These are phyloP conservation scores for Umbellularia californica DNA, from an alignment of 164 flowering plant genomes.

Conservation along the genomic window DNA sequence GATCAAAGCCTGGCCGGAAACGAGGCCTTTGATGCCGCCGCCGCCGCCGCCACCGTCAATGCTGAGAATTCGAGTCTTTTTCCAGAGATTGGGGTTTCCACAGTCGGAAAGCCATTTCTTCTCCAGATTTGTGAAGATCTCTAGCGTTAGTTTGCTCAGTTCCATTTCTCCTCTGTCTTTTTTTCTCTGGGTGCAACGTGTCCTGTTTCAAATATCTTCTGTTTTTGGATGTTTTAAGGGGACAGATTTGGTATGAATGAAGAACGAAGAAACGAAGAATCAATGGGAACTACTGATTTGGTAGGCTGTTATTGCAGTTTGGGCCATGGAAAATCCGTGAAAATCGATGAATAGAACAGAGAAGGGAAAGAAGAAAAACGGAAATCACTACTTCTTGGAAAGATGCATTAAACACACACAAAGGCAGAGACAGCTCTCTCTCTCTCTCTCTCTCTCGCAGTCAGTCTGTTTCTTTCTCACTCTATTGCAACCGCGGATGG, in stretches of 20 bases:
- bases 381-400: neutral
- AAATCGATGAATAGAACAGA: neutral
- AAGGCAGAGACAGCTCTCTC: too few species aligned
- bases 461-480: too few species aligned
- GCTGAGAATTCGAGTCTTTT: slow-evolving; percentile 37
- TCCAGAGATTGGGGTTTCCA: slow-evolving; percentile 7
- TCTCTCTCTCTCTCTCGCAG: too few species aligned
- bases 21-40: slow-evolving; percentile 29
- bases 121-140: slow-evolving; percentile 39
- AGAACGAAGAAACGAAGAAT: neutral
- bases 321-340: neutral
- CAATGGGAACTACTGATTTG: too few species aligned
- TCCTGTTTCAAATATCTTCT: neutral
- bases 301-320: neutral
- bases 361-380: neutral
- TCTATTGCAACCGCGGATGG: too few species aligned
- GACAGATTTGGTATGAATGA: neutral
- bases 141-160: slow-evolving; percentile 26
- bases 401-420: too few species aligned
- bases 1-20: slow-evolving; percentile 33
- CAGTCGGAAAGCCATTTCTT: slow-evolving; percentile 35
- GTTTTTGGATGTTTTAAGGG: neutral
- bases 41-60: slow-evolving; percentile 51
- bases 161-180: slow-evolving; percentile 11
- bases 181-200: neutral